Conservation (phyloP, 495 filamentous ascomycete species). For the Astrocystis sublimbata region DNA sequence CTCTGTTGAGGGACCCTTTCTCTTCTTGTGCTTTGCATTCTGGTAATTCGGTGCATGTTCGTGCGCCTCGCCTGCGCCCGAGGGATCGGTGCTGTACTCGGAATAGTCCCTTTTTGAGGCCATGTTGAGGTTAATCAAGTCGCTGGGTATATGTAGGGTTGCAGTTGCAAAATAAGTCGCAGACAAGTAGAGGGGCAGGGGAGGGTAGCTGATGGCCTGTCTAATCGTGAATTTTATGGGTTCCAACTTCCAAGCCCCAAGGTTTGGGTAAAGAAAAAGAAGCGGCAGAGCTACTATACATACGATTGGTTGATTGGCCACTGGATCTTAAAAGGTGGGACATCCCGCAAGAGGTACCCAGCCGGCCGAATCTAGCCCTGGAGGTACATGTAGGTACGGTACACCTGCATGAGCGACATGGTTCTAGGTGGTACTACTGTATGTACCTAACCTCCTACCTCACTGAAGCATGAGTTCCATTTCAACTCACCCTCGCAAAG, state of each 20-base stretch:
- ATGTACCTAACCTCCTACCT: neutral
- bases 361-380: no score
- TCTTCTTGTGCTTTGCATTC: conserved; percentile 32
- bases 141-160: neutral
- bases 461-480: neutral
- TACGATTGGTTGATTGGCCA: conserved; percentile 24
- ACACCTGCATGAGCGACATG: no score
- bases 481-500: neutral
- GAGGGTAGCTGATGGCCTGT: neutral
- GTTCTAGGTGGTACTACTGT: no score
- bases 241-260: no score
- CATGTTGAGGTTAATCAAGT: conserved; percentile 24
- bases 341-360: neutral
- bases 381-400: no score
- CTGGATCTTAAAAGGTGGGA: conserved; percentile 22
- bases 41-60: conserved; percentile 28
- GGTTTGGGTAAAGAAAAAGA: no score
- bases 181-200: neutral
- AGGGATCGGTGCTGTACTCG: conserved; percentile 28
- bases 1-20: conserved; percentile 30
- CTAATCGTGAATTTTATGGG: conserved; percentile 10
- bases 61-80: conserved; percentile 20
- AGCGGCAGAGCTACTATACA: neutral
- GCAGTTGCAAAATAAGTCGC: neutral
- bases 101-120: conserved; percentile 35